A percentile compares a stretch with the other conserved stretches of the same genome.
Conservation (phyloP, 2,329 filamentous ascomycete genomes). For the Dothistroma septosporum region DNA sequence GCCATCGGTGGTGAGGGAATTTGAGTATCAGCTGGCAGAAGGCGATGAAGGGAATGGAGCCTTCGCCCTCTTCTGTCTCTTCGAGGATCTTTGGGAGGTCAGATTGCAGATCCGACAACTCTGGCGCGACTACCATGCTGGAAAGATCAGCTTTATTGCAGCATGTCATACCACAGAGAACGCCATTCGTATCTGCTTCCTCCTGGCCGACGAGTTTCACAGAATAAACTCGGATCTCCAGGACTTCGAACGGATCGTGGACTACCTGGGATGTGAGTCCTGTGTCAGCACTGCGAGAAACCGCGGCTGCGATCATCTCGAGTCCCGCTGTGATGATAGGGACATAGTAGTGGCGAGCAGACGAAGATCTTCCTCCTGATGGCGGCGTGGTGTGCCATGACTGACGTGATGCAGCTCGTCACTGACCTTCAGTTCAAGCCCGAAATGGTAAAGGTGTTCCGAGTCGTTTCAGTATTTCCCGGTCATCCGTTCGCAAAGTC, state of each 20-base stretch:
- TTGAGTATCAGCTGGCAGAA: not conserved
- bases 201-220: not conserved
- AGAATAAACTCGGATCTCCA: not conserved
- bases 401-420: not conserved
- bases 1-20: not conserved
- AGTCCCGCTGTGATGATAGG: not conserved
- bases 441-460: not conserved
- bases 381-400: not conserved
- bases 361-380: not conserved
- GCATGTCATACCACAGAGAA: not conserved
- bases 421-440: not conserved
- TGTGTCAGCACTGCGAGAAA: not conserved
- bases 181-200: not conserved
- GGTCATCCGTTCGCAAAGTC: not conserved
- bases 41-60: not conserved
- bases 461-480: not conserved
- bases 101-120: not conserved
- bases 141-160: not conserved
- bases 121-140: not conserved
- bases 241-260: not conserved
- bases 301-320: not conserved
- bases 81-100: not conserved
- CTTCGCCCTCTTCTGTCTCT: not conserved
- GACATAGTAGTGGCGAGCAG: not conserved
- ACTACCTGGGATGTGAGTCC: not conserved